A percentile compares a stretch with the other conserved stretches of the same genome.
Conservation (phyloP, 257 asterid species). For the Eustoma russellianum region DNA sequence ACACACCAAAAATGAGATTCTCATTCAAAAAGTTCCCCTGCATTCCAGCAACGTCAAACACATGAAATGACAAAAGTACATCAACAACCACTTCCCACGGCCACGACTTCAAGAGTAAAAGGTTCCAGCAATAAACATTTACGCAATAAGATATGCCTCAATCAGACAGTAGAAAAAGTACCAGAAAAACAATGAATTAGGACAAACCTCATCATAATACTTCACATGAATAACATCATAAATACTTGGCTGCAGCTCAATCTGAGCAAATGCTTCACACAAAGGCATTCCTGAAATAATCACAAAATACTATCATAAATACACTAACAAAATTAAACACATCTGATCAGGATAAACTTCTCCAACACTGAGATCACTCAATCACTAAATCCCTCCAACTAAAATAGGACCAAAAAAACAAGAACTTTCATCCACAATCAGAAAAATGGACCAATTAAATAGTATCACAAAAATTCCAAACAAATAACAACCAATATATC, state of each 20-base stretch:
- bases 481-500: neutral
- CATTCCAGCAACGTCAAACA: neutral
- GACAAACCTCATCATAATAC: slow-evolving; percentile 75
- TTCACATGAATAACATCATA: slow-evolving; percentile 83
- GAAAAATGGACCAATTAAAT: neutral
- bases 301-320: slow-evolving; percentile 1
- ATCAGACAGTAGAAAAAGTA: neutral
- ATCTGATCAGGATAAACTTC: neutral
- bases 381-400: neutral
- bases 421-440: neutral
- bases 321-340: neutral
- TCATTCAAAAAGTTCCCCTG: no score
- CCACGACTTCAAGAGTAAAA: neutral
- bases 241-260: slow-evolving; percentile 70
- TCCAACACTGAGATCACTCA: neutral
- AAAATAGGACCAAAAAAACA: neutral
- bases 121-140: neutral
- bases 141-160: neutral
- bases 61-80: neutral
- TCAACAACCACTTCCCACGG: neutral
- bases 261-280: slow-evolving; percentile 79
- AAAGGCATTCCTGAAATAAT: slow-evolving; percentile 68
- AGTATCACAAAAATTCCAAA: neutral
- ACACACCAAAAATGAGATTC: no score
- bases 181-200: slow-evolving; percentile 4